Percentiles rank a stretch among this genome's conserved stretches.
Evolutionary conservation across 192 early-diverging fungal genomes (phyloP).

Genomic region (Linnemannia exigua): DNA sequence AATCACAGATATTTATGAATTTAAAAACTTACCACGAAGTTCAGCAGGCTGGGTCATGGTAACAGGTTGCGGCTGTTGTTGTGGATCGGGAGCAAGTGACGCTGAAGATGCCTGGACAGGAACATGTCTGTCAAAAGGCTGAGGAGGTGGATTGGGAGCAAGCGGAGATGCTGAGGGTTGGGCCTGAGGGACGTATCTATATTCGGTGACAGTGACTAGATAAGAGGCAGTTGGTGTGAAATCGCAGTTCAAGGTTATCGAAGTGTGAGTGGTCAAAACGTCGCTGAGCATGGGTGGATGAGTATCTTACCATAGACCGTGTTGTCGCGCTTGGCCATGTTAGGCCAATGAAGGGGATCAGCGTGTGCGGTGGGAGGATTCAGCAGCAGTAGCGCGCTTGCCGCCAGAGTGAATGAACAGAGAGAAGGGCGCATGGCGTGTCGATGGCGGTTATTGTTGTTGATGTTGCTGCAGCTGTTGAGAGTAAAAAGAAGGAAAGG

Average conservation of each 20-base stretch:
- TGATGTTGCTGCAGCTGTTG: not conserved
- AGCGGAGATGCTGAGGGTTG: not conserved
- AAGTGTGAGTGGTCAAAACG: not conserved
- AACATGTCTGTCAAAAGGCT: not conserved
- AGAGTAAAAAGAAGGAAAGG: not conserved
- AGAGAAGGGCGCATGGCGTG: not conserved
- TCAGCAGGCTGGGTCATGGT: not conserved
- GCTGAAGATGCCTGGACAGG: not conserved
- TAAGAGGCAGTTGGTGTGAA: not conserved
- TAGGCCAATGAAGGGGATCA: not conserved
- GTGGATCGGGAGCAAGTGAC: not conserved
- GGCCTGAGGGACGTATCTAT: conserved; percentile 25
- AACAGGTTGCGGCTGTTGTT: not conserved
- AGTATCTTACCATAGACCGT: conserved; percentile 26
- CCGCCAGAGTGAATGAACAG: not conserved
- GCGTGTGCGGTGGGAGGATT: not conserved
- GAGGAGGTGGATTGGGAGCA: not conserved
- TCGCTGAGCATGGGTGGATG: not conserved
- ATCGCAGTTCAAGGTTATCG: not conserved
- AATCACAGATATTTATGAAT: not conserved
- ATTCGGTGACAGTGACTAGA: conserved; percentile 48
- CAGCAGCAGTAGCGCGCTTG: not conserved
- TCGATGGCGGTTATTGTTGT: not conserved
- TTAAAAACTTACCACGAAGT: not conserved
- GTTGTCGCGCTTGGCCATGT: conserved; percentile 17